These are phyloP conservation scores for Fusarium sarcochroum DNA, from an alignment of 2,329 filamentous ascomycete species.

Conservation along the genomic window DNA sequence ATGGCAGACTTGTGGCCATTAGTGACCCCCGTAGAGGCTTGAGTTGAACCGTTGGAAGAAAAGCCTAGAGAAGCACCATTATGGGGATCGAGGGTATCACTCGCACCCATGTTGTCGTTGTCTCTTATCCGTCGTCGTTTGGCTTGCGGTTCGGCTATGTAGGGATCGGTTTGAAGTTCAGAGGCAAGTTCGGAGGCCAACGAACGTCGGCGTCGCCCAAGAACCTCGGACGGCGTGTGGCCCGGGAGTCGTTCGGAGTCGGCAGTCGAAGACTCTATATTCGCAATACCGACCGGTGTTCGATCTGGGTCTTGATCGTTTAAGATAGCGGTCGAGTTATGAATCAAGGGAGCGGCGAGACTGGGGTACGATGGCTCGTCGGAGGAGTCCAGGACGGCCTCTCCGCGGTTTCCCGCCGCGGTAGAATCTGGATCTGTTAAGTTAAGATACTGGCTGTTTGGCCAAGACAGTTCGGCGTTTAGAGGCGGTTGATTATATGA, in stretches of 20 bases:
- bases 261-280: slow-evolving; percentile 58
- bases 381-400: slow-evolving; percentile 59
- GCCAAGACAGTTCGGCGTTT: slow-evolving; percentile 42
- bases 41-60: slow-evolving; percentile 60
- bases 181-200: slow-evolving; percentile 52
- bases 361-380: slow-evolving; percentile 52
- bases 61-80: slow-evolving; percentile 66
- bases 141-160: slow-evolving; percentile 46
- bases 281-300: slow-evolving; percentile 54
- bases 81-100: slow-evolving; percentile 63
- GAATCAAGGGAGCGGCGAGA: slow-evolving; percentile 31
- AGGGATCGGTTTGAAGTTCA: slow-evolving; percentile 52
- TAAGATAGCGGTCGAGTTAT: slow-evolving; percentile 39
- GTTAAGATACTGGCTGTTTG: slow-evolving; percentile 43
- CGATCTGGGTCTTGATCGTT: slow-evolving; percentile 43
- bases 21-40: slow-evolving; percentile 50
- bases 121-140: slow-evolving; percentile 70
- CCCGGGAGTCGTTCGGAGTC: slow-evolving; percentile 43
- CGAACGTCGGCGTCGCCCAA: slow-evolving; percentile 70
- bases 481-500: background rate
- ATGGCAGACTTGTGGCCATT: slow-evolving; percentile 66
- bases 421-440: slow-evolving; percentile 43
- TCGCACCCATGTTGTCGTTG: slow-evolving; percentile 78
- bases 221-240: slow-evolving; percentile 56
- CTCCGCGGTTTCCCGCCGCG: slow-evolving; percentile 58